Percentiles rank a stretch among this genome's conserved stretches.
phyloP scores from a whole-genome alignment of 768 basidiomycete species.

The Phylloporus rhodoxanthus region DNA sequence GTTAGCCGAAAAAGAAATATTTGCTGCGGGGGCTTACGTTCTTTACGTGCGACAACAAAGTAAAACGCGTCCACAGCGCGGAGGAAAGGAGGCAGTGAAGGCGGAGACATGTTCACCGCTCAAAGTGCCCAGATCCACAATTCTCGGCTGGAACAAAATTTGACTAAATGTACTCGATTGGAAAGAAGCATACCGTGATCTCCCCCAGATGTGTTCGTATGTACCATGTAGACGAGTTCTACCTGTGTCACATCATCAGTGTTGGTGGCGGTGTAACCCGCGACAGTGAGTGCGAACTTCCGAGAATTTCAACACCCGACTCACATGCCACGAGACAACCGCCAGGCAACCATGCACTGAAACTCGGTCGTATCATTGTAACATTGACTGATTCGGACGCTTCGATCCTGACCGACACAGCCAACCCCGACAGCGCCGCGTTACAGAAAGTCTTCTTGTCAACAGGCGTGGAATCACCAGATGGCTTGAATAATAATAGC shows the following conservation, averaged over 20 bases:
- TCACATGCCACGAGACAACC: neutral
- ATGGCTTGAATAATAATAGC: neutral
- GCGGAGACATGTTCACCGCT: constrained; percentile 18
- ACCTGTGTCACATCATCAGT: neutral
- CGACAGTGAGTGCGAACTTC: neutral
- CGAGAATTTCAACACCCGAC: neutral
- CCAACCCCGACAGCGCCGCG: constrained; percentile 1
- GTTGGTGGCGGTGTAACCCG: neutral
- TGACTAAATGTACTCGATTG: too few species aligned
- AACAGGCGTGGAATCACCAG: neutral
- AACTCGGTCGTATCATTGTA: neutral
- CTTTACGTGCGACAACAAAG: constrained; percentile 16
- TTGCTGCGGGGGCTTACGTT: constrained; percentile 23
- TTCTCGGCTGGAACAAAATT: constrained; percentile 19
- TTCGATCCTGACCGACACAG: neutral
- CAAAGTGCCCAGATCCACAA: constrained; percentile 15
- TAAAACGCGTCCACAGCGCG: constrained; percentile 13
- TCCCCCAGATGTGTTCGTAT: too few species aligned
- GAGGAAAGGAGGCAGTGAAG: constrained; percentile 16
- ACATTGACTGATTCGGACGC: constrained; percentile 3
- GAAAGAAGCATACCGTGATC: too few species aligned
- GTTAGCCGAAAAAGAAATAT: constrained; percentile 9
- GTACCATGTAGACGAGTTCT: too few species aligned
- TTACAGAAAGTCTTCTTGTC: constrained; percentile 1
- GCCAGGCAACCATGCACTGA: neutral